A percentile compares a stretch with the other conserved stretches of the same genome.
These are phyloP conservation scores for Luzula sylvatica DNA, from an alignment of 176 grass and related monocot genomes.

Conservation along the genomic window DNA sequence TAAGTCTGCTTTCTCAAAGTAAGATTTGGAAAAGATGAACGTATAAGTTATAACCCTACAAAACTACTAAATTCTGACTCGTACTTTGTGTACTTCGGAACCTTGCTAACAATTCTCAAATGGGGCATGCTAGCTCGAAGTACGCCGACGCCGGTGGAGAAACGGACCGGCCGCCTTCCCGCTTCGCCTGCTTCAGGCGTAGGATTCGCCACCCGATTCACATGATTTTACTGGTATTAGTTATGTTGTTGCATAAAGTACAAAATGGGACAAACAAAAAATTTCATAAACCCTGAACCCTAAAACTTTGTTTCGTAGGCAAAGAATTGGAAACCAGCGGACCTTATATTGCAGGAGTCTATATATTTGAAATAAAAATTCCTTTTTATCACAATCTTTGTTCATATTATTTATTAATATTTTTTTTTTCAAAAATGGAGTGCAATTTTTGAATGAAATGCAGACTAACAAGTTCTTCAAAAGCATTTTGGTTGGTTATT, in stretches of 20 bases:
- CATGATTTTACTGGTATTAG: neutral
- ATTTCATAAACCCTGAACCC: neutral
- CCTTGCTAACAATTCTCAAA: no score
- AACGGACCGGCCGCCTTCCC: constrained; percentile 33
- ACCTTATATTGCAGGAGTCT: constrained; percentile 68
- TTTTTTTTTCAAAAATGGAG: neutral
- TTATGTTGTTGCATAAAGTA: neutral
- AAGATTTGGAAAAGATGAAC: no score
- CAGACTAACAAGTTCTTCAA: constrained; percentile 87
- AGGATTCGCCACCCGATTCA: constrained; percentile 38
- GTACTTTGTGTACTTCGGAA: no score
- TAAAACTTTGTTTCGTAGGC: constrained; percentile 33
- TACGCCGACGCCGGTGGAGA: constrained; percentile 18
- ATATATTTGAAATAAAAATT: constrained; percentile 69
- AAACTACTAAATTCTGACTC: no score
- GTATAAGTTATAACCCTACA: no score
- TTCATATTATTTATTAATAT: constrained; percentile 6
- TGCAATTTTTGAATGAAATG: neutral
- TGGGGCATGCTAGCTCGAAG: constrained; percentile 52
- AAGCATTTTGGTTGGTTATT: constrained; percentile 93
- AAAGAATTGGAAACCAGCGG: constrained; percentile 92
- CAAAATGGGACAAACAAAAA: neutral
- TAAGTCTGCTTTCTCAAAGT: neutral
- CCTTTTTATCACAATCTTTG: constrained; percentile 7
- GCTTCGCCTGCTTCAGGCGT: constrained; percentile 56